These are phyloP conservation scores for Wilcoxina mikolae DNA, from an alignment of 495 filamentous ascomycete genomes.

Conservation along the genomic window DNA sequence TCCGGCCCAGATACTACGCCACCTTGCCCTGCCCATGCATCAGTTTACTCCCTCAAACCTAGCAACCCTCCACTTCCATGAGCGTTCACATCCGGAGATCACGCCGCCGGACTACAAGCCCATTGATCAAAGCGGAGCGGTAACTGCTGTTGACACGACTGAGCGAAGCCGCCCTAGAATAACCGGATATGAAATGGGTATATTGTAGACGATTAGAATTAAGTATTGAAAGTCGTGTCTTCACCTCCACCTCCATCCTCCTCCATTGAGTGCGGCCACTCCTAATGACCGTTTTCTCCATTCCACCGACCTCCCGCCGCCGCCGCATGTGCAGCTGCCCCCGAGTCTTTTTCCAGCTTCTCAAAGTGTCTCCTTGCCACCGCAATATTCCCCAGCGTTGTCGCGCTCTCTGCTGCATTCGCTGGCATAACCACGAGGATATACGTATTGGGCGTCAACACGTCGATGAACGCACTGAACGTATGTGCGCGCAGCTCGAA, in stretches of 20 bases:
- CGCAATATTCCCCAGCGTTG: slow-evolving; percentile 73
- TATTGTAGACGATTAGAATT: not conserved
- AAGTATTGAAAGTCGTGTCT: not conserved
- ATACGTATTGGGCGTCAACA: slow-evolving; percentile 93
- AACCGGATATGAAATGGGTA: not conserved
- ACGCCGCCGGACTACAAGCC: too few relatives aligned
- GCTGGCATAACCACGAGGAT: slow-evolving; percentile 69
- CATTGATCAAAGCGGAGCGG: too few relatives aligned
- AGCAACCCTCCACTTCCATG: too few relatives aligned
- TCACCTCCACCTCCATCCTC: not conserved
- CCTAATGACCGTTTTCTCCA: not conserved
- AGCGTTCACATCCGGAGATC: too few relatives aligned
- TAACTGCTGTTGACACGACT: too few relatives aligned
- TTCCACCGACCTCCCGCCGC: not conserved
- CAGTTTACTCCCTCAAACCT: too few relatives aligned
- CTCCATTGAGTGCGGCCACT: not conserved
- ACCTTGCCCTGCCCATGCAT: too few relatives aligned
- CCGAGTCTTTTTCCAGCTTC: slow-evolving; percentile 31
- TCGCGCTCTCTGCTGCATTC: slow-evolving; percentile 54
- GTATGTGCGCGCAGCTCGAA: slow-evolving; percentile 41
- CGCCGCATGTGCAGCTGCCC: slow-evolving; percentile 12
- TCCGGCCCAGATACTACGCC: too few relatives aligned
- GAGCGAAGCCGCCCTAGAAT: too few relatives aligned
- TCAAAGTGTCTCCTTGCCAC: slow-evolving; percentile 70
- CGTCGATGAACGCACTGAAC: slow-evolving; percentile 84